Conservation (phyloP, 2,329 filamentous ascomycete species). For the Dendryphion nanum region DNA sequence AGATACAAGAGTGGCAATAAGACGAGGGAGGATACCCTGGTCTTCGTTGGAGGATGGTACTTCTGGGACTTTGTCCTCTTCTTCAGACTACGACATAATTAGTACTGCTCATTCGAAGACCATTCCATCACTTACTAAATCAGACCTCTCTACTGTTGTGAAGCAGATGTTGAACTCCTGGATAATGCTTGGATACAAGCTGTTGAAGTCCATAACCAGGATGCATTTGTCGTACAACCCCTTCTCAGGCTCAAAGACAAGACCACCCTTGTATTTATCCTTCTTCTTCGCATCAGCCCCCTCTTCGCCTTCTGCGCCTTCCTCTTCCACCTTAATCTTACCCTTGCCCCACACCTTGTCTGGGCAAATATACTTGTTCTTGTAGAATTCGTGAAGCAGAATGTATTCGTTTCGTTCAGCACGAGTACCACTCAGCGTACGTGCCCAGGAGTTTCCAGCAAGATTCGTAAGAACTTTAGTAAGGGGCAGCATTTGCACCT, state of each 20-base stretch:
- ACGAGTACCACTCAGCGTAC: conserved; percentile 90
- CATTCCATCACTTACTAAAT: conserved; percentile 56
- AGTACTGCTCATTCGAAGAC: conserved; percentile 6
- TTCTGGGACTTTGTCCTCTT: conserved; percentile 86
- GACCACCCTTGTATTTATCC: conserved; percentile 97
- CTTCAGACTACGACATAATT: conserved; percentile 56
- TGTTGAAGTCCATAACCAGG: conserved; percentile 99
- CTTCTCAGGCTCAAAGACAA: conserved; percentile 97
- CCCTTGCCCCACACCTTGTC: conserved; percentile 86
- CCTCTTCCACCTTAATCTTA: conserved; percentile 70
- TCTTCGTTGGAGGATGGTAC: conserved; percentile 71
- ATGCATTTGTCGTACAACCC: conserved; percentile 98
- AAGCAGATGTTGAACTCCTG: conserved; percentile 99
- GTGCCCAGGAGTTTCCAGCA: conserved; percentile 96
- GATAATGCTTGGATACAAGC: conserved; percentile 95
- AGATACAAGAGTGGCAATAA: conserved; percentile 88
- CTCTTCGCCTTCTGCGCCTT: conserved; percentile 67
- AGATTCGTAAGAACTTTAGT: conserved; percentile 95
- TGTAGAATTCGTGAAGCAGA: conserved; percentile 92
- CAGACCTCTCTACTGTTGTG: conserved; percentile 83
- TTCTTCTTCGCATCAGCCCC: conserved; percentile 84
- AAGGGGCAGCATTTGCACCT: conserved; percentile 86
- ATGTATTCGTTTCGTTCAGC: conserved; percentile 99
- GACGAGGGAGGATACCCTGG: conserved; percentile 80
- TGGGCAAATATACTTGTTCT: conserved; percentile 96